Evolutionary conservation across 768 basidiomycete genomes (phyloP).

Genomic region (Cystobasidium onofrii): DNA sequence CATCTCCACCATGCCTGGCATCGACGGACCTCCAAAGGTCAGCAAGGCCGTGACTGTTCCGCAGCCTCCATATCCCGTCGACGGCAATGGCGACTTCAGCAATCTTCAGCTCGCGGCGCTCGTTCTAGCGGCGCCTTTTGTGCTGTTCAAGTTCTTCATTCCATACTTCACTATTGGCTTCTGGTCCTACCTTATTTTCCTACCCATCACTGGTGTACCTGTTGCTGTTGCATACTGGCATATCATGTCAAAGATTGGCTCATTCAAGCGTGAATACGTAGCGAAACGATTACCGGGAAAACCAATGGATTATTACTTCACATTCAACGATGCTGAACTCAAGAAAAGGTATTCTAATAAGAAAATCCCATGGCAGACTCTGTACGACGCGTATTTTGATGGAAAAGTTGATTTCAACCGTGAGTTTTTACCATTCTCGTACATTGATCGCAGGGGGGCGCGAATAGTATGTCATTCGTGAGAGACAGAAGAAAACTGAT

Average conservation of each 20-base stretch:
- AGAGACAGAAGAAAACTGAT: not conserved
- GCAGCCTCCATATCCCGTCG: slow-evolving; percentile 44
- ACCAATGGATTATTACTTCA: slow-evolving; percentile 81
- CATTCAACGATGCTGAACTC: slow-evolving; percentile 74
- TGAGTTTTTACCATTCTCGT: slow-evolving; percentile 45
- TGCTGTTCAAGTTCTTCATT: slow-evolving; percentile 66
- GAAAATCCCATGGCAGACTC: slow-evolving; percentile 95
- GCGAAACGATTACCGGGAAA: slow-evolving; percentile 77
- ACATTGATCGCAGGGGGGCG: not conserved
- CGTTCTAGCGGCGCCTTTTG: slow-evolving; percentile 69
- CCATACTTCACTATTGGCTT: slow-evolving; percentile 68
- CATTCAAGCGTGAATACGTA: slow-evolving; percentile 60
- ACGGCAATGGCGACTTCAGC: slow-evolving; percentile 76
- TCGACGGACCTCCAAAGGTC: slow-evolving; percentile 15
- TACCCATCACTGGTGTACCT: slow-evolving; percentile 65
- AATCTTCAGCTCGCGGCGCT: slow-evolving; percentile 69
- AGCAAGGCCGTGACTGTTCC: slow-evolving; percentile 30
- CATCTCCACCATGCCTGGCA: slow-evolving; percentile 7
- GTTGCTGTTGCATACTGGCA: slow-evolving; percentile 82
- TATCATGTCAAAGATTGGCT: slow-evolving; percentile 70
- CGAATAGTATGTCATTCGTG: not conserved
- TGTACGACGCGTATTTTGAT: slow-evolving; percentile 96
- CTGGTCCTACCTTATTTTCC: slow-evolving; percentile 71
- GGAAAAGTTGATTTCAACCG: slow-evolving; percentile 95
- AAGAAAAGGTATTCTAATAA: slow-evolving; percentile 69